A percentile compares a stretch with the other conserved stretches of the same genome.
Evolutionary conservation across 176 grass and related monocot species (phyloP).

Genomic region (Carex scoparia): DNA sequence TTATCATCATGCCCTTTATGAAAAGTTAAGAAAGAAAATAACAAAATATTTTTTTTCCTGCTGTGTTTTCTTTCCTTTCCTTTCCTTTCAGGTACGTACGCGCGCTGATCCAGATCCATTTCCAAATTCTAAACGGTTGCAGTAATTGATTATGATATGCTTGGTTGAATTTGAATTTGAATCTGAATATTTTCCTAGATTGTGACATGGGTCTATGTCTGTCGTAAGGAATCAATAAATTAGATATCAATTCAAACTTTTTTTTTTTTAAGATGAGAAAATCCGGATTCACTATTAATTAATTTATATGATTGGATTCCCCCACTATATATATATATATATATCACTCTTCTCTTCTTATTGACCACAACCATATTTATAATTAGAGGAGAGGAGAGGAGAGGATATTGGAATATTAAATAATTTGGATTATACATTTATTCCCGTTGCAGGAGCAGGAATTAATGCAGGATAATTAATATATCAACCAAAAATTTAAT

Average conservation of each 20-base stretch:
- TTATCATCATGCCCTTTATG: background rate
- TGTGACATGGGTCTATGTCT: background rate
- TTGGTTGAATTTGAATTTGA: background rate
- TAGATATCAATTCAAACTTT: background rate
- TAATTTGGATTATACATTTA: conserved; percentile 10
- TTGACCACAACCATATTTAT: background rate
- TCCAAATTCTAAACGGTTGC: background rate
- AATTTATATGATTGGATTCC: no score
- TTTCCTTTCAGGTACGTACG: no score
- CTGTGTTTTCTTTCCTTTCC: background rate
- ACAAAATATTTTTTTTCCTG: background rate
- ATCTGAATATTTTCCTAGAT: conserved; percentile 1
- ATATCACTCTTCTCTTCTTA: no score
- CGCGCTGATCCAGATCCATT: background rate
- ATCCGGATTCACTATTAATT: background rate
- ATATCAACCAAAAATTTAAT: background rate
- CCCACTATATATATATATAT: no score
- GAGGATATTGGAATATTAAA: background rate
- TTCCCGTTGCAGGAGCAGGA: background rate
- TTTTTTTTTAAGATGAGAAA: background rate
- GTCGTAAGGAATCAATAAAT: background rate
- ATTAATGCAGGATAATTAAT: no score
- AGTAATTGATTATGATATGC: background rate
- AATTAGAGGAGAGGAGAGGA: background rate
- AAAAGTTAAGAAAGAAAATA: conserved; percentile 1